A percentile compares a stretch with the other conserved stretches of the same genome.
phyloP scores from a whole-genome alignment of 106 monocot species.

The Acanthochlamys bracteata region DNA sequence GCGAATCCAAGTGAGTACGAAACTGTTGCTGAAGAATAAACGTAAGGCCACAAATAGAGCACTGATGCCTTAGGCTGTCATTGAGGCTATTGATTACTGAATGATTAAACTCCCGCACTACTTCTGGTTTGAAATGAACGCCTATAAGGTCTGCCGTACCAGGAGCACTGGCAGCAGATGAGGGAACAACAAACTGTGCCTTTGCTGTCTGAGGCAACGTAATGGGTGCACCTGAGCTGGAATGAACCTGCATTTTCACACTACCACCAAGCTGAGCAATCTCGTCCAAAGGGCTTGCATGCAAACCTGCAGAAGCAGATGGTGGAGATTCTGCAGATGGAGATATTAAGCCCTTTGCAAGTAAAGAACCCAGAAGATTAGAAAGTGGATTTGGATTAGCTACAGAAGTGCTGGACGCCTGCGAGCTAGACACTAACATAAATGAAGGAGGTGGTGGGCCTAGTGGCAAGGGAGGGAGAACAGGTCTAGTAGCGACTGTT shows the following conservation, averaged over 20 bases:
- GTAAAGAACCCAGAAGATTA: slow-evolving; percentile 68
- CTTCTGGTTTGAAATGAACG: slow-evolving; percentile 54
- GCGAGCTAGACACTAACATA: slow-evolving; percentile 7
- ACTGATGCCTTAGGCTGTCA: slow-evolving; percentile 58
- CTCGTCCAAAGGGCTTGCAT: slow-evolving; percentile 5
- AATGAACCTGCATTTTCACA: background rate
- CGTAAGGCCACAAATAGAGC: slow-evolving; percentile 53
- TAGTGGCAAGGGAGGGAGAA: slow-evolving; percentile 65
- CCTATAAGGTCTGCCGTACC: slow-evolving; percentile 38
- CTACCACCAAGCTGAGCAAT: slow-evolving; percentile 5
- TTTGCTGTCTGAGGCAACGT: slow-evolving; percentile 1
- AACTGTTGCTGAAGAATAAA: slow-evolving; percentile 44
- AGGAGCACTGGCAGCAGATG: background rate
- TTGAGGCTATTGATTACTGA: slow-evolving; percentile 46
- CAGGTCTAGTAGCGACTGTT: slow-evolving; percentile 1
- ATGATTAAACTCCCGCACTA: slow-evolving; percentile 56
- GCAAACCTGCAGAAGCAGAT: slow-evolving; percentile 1
- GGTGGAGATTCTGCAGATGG: slow-evolving; percentile 15
- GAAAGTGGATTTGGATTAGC: slow-evolving; percentile 50
- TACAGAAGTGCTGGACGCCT: slow-evolving; percentile 6
- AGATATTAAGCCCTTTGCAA: slow-evolving; percentile 82
- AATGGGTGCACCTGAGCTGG: slow-evolving; percentile 4
- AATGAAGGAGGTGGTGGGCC: slow-evolving; percentile 54
- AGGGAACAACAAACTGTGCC: background rate
- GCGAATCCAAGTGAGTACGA: slow-evolving; percentile 44